A percentile compares a stretch with the other conserved stretches of the same genome.
phyloP scores from a whole-genome alignment of 2,329 filamentous ascomycete genomes.

The Aspergillus candidus region DNA sequence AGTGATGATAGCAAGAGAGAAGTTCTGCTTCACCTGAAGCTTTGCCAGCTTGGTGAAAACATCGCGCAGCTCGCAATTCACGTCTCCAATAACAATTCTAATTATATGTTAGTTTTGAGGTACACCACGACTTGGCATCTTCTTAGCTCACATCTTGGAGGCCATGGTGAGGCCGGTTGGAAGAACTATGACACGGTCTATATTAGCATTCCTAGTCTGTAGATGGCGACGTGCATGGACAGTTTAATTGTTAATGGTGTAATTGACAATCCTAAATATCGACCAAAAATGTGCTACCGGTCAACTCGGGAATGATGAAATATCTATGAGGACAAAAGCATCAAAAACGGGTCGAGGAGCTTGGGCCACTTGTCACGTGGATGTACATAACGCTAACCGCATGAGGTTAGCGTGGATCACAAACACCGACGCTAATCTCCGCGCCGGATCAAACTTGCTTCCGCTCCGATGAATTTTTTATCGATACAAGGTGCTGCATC shows the following conservation, averaged over 20 bases:
- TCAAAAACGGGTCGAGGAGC: conserved; percentile 22
- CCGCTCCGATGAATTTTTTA: conserved; percentile 35
- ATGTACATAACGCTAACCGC: not conserved
- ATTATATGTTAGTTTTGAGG: conserved; percentile 11
- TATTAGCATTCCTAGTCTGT: too few species aligned
- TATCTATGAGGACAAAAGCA: conserved; percentile 6
- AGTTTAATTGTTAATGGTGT: too few species aligned
- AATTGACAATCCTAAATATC: not conserved
- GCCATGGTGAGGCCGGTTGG: conserved; percentile 40
- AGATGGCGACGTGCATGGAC: too few species aligned
- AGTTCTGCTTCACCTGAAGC: conserved; percentile 80
- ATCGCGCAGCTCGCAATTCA: conserved; percentile 70
- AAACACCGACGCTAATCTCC: conserved; percentile 19
- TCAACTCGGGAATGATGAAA: not conserved
- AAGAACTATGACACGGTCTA: conserved; percentile 4
- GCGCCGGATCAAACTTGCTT: conserved; percentile 26
- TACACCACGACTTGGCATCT: not conserved
- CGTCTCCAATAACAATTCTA: conserved; percentile 69
- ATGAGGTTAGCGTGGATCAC: conserved; percentile 5
- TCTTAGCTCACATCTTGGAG: conserved; percentile 49
- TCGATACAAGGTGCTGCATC: conserved; percentile 13
- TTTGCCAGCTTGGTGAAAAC: conserved; percentile 74
- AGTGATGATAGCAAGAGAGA: conserved; percentile 75
- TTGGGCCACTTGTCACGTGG: conserved; percentile 31
- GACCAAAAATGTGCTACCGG: not conserved